These are phyloP conservation scores for Thraustochytrium aureum DNA, from an alignment of 352 stramenopile genomes.

Conservation along the genomic window DNA sequence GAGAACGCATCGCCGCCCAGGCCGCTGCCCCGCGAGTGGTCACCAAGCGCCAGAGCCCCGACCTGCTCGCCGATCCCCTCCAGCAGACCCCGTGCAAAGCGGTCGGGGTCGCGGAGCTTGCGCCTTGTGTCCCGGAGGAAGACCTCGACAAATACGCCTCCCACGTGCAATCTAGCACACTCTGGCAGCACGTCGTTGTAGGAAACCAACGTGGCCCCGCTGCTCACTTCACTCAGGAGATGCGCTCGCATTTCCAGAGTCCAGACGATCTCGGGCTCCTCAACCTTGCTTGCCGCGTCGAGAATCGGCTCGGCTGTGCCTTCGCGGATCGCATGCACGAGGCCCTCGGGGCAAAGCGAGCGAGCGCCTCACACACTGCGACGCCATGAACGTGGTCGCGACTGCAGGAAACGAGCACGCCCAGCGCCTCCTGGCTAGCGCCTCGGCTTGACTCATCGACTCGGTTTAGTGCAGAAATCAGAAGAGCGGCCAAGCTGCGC, in stretches of 20 bases:
- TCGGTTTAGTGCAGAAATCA: no score
- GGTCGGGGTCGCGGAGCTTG: background rate
- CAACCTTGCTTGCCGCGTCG: background rate
- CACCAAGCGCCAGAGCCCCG: background rate
- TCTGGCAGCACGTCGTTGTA: background rate
- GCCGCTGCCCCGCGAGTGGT: background rate
- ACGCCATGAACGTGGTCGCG: background rate
- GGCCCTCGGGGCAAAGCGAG: background rate
- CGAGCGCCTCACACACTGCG: background rate
- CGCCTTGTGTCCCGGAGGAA: background rate
- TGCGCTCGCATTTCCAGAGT: background rate
- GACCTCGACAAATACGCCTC: constrained; percentile 9
- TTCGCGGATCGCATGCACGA: background rate
- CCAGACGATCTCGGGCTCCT: constrained; percentile 43
- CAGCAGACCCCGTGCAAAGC: background rate
- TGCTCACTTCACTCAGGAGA: background rate
- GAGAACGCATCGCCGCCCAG: background rate
- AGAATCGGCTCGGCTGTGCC: background rate
- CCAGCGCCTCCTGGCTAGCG: background rate
- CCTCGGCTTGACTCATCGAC: background rate
- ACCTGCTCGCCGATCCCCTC: background rate
- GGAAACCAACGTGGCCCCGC: background rate
- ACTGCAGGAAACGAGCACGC: background rate
- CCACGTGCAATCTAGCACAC: background rate
- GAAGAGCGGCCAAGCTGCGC: no score